Evolutionary conservation across 2,329 filamentous ascomycete species (phyloP), one percentile per base, ranked within the genome.

Genomic region (Fusarium palustre): DNA sequence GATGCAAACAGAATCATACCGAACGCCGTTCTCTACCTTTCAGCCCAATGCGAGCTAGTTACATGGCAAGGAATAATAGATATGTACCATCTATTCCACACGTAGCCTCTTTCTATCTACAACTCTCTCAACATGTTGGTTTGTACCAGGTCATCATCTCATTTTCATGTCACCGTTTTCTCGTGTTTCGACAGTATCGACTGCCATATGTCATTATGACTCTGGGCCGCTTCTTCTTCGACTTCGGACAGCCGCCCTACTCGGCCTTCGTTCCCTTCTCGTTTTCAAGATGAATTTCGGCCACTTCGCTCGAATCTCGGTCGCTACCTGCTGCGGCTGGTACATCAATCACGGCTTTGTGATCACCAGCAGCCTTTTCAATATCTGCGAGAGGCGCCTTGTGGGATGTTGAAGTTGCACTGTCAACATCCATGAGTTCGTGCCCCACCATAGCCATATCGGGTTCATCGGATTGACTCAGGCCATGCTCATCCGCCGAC

Each of bases 261-360:
- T 74, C 68, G 50, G 59, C 63, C 52, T 68, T 75, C 47, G 59
- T 57, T 53, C 62, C 61, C 66, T 75, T 76, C 55, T 81, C 79
- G 47, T 81, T 81, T 41, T 83, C 82, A 22, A 86, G 72, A 63
- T 84, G 83, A 45, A 86, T 86, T 73, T 86, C 84, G 10, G 83
- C 76, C 9, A 84, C 84, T 41, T 83, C 82, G 33, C 83, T 82
- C 15, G 81, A 84, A 52, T 76, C 76, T 30, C 71, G 73, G 28
- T 81, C 81, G 25, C 74, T 77, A 18, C 76, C 77, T 30, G 72
- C 76, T 7, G 76, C 71, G 13, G 79, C 74, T 22, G 80, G 77
- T 48, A 85, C 79, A 20, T 80, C 79, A 54, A 84, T 77, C 22
- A 84, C 75, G 12, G 74, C 71, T 41, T 79, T 77, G 30, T 66